A percentile compares a stretch with the other conserved stretches of the same genome.
These are phyloP conservation scores for Agrocybe pediades DNA, from an alignment of 768 basidiomycete species.

Conservation along the genomic window DNA sequence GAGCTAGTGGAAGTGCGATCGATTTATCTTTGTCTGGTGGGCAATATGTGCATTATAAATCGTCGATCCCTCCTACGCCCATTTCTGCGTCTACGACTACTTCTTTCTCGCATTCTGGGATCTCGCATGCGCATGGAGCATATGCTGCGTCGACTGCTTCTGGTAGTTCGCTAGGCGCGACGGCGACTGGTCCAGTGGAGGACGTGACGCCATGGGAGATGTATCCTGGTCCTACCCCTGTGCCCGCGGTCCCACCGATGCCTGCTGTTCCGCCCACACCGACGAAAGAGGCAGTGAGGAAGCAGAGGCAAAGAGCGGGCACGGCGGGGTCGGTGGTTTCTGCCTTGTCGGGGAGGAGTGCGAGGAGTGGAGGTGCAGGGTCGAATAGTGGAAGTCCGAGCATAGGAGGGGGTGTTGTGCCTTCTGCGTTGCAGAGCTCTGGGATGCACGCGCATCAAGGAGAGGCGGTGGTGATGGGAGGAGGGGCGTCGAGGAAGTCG, in stretches of 20 bases:
- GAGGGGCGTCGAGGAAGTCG: constrained; percentile 2
- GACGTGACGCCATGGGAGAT: constrained; percentile 26
- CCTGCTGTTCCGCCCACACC: neutral
- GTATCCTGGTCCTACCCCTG: constrained; percentile 10
- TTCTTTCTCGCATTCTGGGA: neutral
- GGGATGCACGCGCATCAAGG: neutral
- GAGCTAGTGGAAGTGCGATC: neutral
- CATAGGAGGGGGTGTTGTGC: neutral
- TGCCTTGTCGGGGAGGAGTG: neutral
- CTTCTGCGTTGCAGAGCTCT: neutral
- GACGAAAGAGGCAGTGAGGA: neutral
- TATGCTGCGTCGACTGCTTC: neutral
- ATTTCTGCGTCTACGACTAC: neutral
- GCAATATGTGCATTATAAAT: no score
- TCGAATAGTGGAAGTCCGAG: neutral
- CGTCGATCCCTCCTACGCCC: neutral
- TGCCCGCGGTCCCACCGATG: neutral
- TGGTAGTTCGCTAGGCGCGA: neutral
- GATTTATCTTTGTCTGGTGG: neutral
- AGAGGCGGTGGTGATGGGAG: neutral
- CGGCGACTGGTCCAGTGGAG: constrained; percentile 12
- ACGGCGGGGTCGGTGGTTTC: neutral
- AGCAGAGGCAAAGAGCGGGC: neutral
- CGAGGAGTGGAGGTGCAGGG: neutral
- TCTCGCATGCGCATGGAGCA: neutral